These are phyloP conservation scores for Hypoxylon sp. DNA, from an alignment of 2,329 filamentous ascomycete species.

Conservation along the genomic window DNA sequence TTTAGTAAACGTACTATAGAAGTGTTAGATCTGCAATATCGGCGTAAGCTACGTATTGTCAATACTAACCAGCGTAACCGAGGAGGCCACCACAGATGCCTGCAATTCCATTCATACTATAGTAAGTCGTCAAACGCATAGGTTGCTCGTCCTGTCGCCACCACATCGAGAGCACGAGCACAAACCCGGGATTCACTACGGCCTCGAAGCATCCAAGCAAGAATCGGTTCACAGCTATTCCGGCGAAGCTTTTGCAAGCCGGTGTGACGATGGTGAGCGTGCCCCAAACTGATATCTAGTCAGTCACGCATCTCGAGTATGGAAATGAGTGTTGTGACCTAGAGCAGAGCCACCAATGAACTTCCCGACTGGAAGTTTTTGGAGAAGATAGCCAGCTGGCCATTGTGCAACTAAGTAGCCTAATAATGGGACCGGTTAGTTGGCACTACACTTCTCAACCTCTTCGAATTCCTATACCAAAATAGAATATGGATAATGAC, in stretches of 20 bases:
- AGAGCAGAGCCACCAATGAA: conserved; percentile 48
- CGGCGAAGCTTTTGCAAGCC: conserved; percentile 50
- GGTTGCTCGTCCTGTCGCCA: conserved; percentile 50
- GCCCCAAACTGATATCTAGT: conserved; percentile 47
- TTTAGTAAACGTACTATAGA: conserved; percentile 23
- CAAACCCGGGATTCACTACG: conserved; percentile 51
- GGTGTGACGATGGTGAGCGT: conserved; percentile 50
- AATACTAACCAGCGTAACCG: conserved; percentile 49
- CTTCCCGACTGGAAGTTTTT: conserved; percentile 49
- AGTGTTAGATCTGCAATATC: conserved; percentile 18
- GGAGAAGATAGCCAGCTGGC: conserved; percentile 49
- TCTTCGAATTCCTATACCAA: conserved; percentile 34
- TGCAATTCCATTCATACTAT: conserved; percentile 51
- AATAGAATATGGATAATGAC: conserved; percentile 57
- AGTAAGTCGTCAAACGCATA: conserved; percentile 49
- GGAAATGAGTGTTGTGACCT: conserved; percentile 30
- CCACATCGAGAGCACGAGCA: conserved; percentile 50
- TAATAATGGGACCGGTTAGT: conserved; percentile 7
- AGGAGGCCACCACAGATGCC: conserved; percentile 50
- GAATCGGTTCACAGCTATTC: conserved; percentile 50
- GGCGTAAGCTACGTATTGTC: not conserved
- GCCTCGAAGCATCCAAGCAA: conserved; percentile 52
- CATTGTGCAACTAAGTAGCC: conserved; percentile 52
- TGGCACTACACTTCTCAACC: not conserved
- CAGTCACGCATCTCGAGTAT: not conserved